Evolutionary conservation across 441 rosid genomes (phyloP).

Genomic region (Pelargonium fulgidum): DNA sequence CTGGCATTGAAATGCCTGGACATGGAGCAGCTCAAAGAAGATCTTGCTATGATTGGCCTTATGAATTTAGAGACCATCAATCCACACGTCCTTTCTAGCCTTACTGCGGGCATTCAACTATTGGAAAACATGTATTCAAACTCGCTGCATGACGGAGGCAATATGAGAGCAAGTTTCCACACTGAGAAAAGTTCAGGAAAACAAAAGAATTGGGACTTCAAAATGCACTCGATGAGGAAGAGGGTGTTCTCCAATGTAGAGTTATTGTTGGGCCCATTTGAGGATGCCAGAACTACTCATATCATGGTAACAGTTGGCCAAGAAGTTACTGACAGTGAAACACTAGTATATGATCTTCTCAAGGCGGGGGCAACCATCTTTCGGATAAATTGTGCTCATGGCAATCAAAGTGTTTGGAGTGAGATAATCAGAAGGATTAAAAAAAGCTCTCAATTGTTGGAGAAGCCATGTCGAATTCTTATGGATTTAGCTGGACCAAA

Average conservation of each 20-base stretch:
- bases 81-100: conserved; percentile 41
- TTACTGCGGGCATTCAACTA: conserved; percentile 38
- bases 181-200: conserved; percentile 19
- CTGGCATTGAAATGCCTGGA: conserved; percentile 49
- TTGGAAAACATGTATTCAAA: conserved; percentile 28
- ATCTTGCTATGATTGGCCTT: conserved; percentile 40
- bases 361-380: conserved; percentile 53
- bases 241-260: conserved; percentile 35
- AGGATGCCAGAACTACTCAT: conserved; percentile 36
- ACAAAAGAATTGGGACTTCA: conserved; percentile 22
- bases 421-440: conserved; percentile 56
- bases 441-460: conserved; percentile 49
- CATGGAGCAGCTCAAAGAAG: conserved; percentile 36
- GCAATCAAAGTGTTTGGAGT: conserved; percentile 50
- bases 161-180: conserved; percentile 16
- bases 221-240: conserved; percentile 25
- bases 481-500: conserved; percentile 82
- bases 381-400: conserved; percentile 69
- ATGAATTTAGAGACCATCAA: conserved; percentile 44
- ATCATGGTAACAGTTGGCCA: conserved; percentile 63
- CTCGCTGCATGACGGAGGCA: conserved; percentile 20
- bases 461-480: conserved; percentile 58
- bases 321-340: conserved; percentile 49
- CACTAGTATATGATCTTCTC: conserved; percentile 40
- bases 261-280: conserved; percentile 40